Percentiles rank a stretch among this genome's conserved stretches.
Evolutionary conservation across 176 grass and related monocot species (phyloP).

Genomic region (Echinochloa phyllopogon): DNA sequence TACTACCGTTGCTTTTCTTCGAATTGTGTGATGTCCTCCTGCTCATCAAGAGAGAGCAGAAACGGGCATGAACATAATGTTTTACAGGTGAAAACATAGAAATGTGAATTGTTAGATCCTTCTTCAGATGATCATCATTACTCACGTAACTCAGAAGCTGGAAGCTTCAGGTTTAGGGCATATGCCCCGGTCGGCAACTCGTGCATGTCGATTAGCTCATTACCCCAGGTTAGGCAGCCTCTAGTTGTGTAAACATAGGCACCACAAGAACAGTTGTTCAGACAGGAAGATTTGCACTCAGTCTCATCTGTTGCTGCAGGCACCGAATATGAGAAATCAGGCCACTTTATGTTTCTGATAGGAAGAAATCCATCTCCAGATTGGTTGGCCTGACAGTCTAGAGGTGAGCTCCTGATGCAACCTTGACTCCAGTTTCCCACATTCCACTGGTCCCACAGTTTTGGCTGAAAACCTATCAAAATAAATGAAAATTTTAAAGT

Average conservation of each 20-base stretch:
- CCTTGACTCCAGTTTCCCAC: conserved; percentile 74
- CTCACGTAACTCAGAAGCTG: conserved; percentile 78
- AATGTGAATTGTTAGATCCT: not conserved
- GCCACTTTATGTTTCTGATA: conserved; percentile 66
- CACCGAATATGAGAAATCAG: conserved; percentile 63
- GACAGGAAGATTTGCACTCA: conserved; percentile 54
- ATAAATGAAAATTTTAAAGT: conserved; percentile 21
- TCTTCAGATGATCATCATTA: conserved; percentile 25
- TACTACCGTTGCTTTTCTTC: conserved; percentile 45
- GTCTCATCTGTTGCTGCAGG: conserved; percentile 41
- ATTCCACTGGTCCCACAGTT: conserved; percentile 48
- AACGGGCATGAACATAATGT: conserved; percentile 39
- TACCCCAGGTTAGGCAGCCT: conserved; percentile 74
- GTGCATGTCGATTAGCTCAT: conserved; percentile 64
- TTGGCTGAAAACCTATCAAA: conserved; percentile 63
- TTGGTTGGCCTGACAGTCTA: conserved; percentile 65
- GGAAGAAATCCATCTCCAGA: conserved; percentile 64
- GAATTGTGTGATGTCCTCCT: conserved; percentile 39
- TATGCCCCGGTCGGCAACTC: conserved; percentile 51
- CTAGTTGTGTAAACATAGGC: conserved; percentile 56
- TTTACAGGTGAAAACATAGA: conserved; percentile 37
- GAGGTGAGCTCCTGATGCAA: conserved; percentile 56
- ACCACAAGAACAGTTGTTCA: conserved; percentile 71
- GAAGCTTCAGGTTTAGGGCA: conserved; percentile 69
- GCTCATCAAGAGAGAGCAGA: conserved; percentile 33